Base-by-base conservation (phyloP, 2,329 filamentous ascomycete genomes). In the Corniculantispora saksenae region DNA sequence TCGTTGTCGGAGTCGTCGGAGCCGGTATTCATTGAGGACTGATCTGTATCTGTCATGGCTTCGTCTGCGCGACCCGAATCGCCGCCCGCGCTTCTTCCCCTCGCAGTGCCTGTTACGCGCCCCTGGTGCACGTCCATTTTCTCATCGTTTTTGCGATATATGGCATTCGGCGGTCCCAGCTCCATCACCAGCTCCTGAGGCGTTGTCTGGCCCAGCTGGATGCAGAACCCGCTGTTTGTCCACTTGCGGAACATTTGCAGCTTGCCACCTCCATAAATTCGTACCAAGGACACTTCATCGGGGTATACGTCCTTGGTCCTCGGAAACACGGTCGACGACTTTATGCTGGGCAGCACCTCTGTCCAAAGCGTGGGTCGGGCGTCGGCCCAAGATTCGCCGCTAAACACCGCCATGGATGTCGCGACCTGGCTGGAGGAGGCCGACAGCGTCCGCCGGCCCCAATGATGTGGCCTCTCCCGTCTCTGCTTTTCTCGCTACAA, bases 161-260 rank as follows among this genome's bases (percentile, higher is more conserved):
- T 96, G 23, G 94, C 92, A 75, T 97, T 94, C 1, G 95, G 95
- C 6, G 95, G 93, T 0, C 95, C 95, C 9, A 99, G 85, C 72
- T 97, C 94, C 65, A 92, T 90, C 23, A 98, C 87, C 2, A 99
- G 81, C 70, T 98, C 93, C 78, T 99, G 95, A 0, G 93, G 92
- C 1, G 92, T 96, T 0, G 94, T 98, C 73, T 95, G 89, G 54
- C 93, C 93, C 0, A 99, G 82, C 3, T 82, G 83, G 63, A 99
- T 90, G 80, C 86, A 89, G 65, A 93, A 87, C 0, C 87, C 85
- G 38, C 83, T 82, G 50, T 81, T 88, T 5, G 88, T 88, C 80
- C 86, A 87, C 68, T 91, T 89, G 66, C 93, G 89, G 58, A 91
- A 82, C 2, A 97, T 81, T 74, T 97, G 92, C 59, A 98, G 78